These are phyloP conservation scores for Chlorella sp. DNA, from an alignment of 139 green algal species.

Conservation along the genomic window DNA sequence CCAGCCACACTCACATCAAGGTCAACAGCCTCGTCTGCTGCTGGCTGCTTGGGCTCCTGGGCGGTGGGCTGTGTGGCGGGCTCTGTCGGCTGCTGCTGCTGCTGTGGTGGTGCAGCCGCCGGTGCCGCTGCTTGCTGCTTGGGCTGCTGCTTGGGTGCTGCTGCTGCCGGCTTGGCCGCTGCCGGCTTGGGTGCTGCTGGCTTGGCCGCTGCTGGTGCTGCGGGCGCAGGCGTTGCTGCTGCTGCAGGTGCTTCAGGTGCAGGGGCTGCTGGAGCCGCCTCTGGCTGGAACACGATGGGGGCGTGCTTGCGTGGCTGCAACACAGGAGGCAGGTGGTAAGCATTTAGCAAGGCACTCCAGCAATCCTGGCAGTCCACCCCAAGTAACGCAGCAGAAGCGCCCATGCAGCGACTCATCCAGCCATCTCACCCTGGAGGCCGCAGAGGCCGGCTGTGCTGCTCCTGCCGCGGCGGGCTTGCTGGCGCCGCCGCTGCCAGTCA, in stretches of 20 bases:
- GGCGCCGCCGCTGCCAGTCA: background rate
- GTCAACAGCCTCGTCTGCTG: background rate
- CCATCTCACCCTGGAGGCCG: background rate
- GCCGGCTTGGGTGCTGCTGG: background rate
- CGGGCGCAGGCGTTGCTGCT: background rate
- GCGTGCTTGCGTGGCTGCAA: background rate
- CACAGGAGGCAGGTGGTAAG: background rate
- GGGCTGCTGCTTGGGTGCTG: background rate
- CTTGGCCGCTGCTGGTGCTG: constrained; percentile 1
- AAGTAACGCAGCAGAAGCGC: too few relatives aligned
- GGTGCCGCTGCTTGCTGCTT: background rate
- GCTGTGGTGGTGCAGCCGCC: background rate
- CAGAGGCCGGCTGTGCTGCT: background rate
- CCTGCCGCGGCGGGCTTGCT: background rate
- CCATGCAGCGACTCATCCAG: too few relatives aligned
- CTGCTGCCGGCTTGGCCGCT: background rate
- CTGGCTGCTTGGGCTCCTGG: background rate
- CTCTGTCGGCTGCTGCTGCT: background rate
- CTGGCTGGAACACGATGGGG: constrained; percentile 15
- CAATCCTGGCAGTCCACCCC: too few relatives aligned
- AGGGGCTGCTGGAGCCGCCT: constrained; percentile 1
- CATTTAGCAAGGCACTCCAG: background rate
- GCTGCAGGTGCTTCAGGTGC: background rate
- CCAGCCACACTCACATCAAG: background rate
- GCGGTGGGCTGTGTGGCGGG: background rate